A percentile compares a stretch with the other conserved stretches of the same genome.
These are phyloP conservation scores for Kluyveromyces siamensis DNA, from an alignment of 805 yeast species.

Conservation along the genomic window DNA sequence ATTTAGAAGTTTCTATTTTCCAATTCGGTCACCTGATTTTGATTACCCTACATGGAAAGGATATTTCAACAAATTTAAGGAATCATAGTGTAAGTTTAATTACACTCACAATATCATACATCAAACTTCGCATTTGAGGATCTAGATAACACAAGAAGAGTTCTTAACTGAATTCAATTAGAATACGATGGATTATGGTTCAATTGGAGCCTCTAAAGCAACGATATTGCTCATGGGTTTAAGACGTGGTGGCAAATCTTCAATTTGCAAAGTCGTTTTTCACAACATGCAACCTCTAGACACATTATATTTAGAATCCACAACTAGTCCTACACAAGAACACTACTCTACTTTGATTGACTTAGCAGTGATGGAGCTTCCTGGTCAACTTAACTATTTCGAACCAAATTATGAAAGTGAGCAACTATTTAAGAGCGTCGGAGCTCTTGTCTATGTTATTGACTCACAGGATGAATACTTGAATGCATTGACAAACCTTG, in stretches of 20 bases:
- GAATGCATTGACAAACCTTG: conserved; percentile 81
- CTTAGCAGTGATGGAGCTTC: conserved; percentile 84
- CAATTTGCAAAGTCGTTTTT: conserved; percentile 91
- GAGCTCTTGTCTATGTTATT: conserved; percentile 88
- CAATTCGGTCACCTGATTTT: background rate
- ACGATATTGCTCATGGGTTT: conserved; percentile 83
- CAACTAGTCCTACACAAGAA: conserved; percentile 82
- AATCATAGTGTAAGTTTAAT: no score
- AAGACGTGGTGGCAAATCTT: conserved; percentile 84
- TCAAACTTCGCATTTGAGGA: no score
- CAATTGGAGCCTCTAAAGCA: conserved; percentile 48
- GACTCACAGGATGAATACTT: conserved; percentile 94
- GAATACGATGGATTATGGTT: background rate
- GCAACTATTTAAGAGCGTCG: conserved; percentile 67
- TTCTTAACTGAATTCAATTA: no score
- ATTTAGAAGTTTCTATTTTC: background rate
- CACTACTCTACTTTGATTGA: conserved; percentile 78
- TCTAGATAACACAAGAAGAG: background rate
- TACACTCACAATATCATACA: no score
- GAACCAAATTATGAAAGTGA: conserved; percentile 80
- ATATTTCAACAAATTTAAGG: background rate
- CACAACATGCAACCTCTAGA: conserved; percentile 95
- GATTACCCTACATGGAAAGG: background rate
- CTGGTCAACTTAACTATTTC: conserved; percentile 86
- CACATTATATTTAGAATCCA: conserved; percentile 81